Conservation (phyloP, 306 rosid species). For the Trifolium dubium region DNA sequence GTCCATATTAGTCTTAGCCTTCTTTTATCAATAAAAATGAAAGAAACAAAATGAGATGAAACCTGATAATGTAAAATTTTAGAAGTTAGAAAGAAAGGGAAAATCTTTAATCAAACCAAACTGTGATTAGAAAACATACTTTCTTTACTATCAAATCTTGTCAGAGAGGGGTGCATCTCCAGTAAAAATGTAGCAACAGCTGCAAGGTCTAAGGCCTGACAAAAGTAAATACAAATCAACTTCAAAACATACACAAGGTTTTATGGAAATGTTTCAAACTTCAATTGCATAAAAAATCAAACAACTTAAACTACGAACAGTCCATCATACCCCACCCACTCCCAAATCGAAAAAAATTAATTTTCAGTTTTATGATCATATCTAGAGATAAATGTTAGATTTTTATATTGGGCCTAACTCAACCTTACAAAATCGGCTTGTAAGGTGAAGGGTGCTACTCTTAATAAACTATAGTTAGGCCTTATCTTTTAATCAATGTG, state of each 20-base stretch:
- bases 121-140: conserved; percentile 51
- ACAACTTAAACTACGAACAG: conserved; percentile 18
- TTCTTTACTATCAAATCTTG: conserved; percentile 57
- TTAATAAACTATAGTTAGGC: no score
- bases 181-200: conserved; percentile 75
- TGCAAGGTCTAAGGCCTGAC: conserved; percentile 89
- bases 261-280: conserved; percentile 3
- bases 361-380: background rate
- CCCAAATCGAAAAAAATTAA: background rate
- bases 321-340: background rate
- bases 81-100: background rate
- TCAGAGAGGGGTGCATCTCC: conserved; percentile 77
- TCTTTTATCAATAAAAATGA: background rate
- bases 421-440: no score
- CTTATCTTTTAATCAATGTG: no score
- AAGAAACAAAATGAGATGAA: conserved; percentile 1
- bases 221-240: conserved; percentile 35
- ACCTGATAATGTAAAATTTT: background rate
- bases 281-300: conserved; percentile 14
- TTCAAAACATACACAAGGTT: conserved; percentile 24
- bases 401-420: no score
- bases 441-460: no score
- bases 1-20: background rate
- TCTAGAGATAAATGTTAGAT: conserved; percentile 15
- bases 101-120: background rate